A percentile compares a stretch with the other conserved stretches of the same genome.
phyloP scores from a whole-genome alignment of 2,329 filamentous ascomycete species.

The Colletotrichum sp. region DNA sequence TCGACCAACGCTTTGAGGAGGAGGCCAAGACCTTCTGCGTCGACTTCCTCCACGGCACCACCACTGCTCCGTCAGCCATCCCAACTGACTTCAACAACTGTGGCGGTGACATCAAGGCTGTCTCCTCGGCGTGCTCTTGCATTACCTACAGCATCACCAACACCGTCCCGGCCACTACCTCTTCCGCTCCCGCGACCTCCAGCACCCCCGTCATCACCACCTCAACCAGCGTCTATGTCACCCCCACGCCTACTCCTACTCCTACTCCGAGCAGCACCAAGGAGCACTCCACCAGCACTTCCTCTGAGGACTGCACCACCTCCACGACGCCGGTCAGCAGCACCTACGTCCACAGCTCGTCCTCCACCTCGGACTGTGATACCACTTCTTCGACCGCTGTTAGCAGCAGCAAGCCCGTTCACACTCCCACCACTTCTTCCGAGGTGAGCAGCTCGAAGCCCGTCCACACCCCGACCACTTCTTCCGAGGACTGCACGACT shows the following conservation, averaged over 20 bases:
- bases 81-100: slow-evolving; percentile 37
- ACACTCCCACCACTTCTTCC: neutral
- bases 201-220: neutral
- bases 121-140: slow-evolving; percentile 42
- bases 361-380: neutral
- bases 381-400: neutral
- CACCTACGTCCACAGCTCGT: neutral
- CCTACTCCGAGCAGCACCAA: neutral
- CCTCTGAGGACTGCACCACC: neutral
- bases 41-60: slow-evolving; percentile 33
- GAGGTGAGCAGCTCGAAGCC: neutral
- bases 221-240: neutral
- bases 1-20: slow-evolving; percentile 33
- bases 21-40: slow-evolving; percentile 35
- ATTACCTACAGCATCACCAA: slow-evolving; percentile 31
- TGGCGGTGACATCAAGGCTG: slow-evolving; percentile 11
- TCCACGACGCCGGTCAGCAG: neutral
- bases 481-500: neutral
- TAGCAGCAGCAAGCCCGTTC: neutral
- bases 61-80: slow-evolving; percentile 29
- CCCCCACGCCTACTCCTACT: neutral
- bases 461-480: neutral
- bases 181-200: neutral
- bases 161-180: neutral
- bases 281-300: neutral